Percentiles rank a stretch among this genome's conserved stretches.
Conservation (phyloP, 2,329 filamentous ascomycete genomes). For the Zasmidium citrigriseum region DNA sequence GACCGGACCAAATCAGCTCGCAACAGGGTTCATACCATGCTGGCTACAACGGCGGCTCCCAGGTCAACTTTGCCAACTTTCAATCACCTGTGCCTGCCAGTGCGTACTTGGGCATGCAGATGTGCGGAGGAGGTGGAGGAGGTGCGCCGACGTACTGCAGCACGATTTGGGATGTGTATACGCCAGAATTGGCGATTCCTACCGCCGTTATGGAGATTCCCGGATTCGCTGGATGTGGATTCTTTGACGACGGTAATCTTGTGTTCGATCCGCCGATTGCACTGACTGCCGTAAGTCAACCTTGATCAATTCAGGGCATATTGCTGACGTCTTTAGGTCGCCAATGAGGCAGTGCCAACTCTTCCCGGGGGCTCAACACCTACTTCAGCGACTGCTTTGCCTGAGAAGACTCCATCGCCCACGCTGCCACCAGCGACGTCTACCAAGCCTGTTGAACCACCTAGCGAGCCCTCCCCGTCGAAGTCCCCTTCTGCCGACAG, state of each 20-base stretch:
- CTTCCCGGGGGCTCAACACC: not conserved
- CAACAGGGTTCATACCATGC: not conserved
- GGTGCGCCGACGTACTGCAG: not conserved
- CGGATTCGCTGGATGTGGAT: not conserved
- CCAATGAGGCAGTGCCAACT: not conserved
- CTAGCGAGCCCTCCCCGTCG: not conserved
- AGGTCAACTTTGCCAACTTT: not conserved
- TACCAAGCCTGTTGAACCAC: not conserved
- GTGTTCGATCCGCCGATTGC: not conserved
- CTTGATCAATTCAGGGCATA: not conserved
- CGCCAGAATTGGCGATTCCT: not conserved
- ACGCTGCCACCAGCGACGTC: not conserved
- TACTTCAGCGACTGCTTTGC: not conserved
- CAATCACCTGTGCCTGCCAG: not conserved
- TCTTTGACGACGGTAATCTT: not conserved
- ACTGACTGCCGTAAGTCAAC: not conserved
- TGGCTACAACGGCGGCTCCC: not conserved
- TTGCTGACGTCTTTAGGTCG: not conserved
- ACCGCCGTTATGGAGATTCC: not conserved
- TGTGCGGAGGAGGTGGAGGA: not conserved
- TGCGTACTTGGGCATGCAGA: not conserved
- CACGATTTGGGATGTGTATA: not conserved
- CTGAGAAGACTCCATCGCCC: not conserved
- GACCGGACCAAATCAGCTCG: not conserved
- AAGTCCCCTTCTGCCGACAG: not conserved